Evolutionary conservation across 371 early-diverging fungal genomes (phyloP).

Genomic region (Saksenaea oblongispora): DNA sequence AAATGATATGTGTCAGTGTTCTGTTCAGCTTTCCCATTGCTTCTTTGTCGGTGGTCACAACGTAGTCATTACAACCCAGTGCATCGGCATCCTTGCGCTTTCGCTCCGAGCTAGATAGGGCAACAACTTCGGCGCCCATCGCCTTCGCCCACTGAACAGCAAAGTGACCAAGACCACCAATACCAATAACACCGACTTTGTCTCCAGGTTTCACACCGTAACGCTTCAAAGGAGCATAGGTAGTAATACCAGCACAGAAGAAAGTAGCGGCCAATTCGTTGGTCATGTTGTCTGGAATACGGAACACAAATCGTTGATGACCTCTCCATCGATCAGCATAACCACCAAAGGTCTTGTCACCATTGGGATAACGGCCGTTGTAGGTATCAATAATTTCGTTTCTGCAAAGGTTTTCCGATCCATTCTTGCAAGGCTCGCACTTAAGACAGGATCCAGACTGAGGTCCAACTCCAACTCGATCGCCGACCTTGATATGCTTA

Average conservation of each 20-base stretch:
- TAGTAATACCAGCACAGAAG: conserved; percentile 59
- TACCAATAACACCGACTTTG: conserved; percentile 69
- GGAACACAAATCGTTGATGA: conserved; percentile 56
- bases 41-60: conserved; percentile 23
- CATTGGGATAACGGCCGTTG: conserved; percentile 52
- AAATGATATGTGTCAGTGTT: conserved; percentile 20
- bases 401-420: conserved; percentile 25
- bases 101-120: conserved; percentile 27
- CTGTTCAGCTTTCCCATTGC: conserved; percentile 11
- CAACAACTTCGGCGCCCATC: conserved; percentile 66
- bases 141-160: conserved; percentile 60
- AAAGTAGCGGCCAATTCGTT: conserved; percentile 58
- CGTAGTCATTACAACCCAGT: conserved; percentile 42
- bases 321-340: conserved; percentile 69
- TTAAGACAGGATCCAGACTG: conserved; percentile 52
- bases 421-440: conserved; percentile 26
- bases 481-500: conserved; percentile 59
- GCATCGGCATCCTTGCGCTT: conserved; percentile 38
- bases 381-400: conserved; percentile 21
- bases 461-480: conserved; percentile 73
- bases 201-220: conserved; percentile 46
- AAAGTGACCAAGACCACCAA: conserved; percentile 71
- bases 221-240: conserved; percentile 59
- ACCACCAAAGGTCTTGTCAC: conserved; percentile 63
- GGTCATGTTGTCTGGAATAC: conserved; percentile 58